Conservation (phyloP, 352 stramenopile species). For the Paralagenidium karlingii region DNA sequence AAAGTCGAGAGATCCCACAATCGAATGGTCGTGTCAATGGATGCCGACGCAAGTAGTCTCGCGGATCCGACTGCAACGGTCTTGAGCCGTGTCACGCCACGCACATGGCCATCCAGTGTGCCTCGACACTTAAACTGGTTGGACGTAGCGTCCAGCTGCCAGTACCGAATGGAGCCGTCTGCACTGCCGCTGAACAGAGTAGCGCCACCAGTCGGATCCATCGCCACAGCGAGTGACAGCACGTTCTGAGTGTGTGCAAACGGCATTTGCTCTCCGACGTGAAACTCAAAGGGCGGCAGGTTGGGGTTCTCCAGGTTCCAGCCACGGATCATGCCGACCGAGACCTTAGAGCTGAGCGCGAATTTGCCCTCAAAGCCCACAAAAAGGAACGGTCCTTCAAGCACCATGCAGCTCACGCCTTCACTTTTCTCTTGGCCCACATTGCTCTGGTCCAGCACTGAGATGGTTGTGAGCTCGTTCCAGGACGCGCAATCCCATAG, state of each 20-base stretch:
- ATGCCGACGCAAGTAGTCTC: slow-evolving; percentile 51
- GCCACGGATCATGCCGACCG: slow-evolving; percentile 59
- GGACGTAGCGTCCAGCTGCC: slow-evolving; percentile 52
- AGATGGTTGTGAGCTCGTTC: slow-evolving; percentile 71
- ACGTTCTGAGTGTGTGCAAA: slow-evolving; percentile 70
- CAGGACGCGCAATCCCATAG: slow-evolving; percentile 74
- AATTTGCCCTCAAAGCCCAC: slow-evolving; percentile 65
- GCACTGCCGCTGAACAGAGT: slow-evolving; percentile 68
- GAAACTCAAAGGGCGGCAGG: slow-evolving; percentile 50
- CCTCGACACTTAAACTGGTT: slow-evolving; percentile 70
- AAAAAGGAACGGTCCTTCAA: slow-evolving; percentile 68
- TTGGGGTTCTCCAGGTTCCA: slow-evolving; percentile 74
- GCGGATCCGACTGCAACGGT: slow-evolving; percentile 13
- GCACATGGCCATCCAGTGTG: slow-evolving; percentile 63
- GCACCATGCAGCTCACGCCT: slow-evolving; percentile 50
- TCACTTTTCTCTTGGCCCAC: slow-evolving; percentile 16
- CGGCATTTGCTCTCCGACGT: slow-evolving; percentile 39
- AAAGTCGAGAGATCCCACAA: slow-evolving; percentile 77
- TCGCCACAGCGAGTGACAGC: slow-evolving; percentile 54
- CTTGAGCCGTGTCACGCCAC: slow-evolving; percentile 71
- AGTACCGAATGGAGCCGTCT: slow-evolving; percentile 70
- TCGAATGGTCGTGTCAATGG: slow-evolving; percentile 69
- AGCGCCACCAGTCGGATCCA: slow-evolving; percentile 40
- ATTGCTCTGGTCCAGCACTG: slow-evolving; percentile 18
- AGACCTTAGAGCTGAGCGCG: slow-evolving; percentile 33